Evolutionary conservation across 805 yeast genomes (phyloP), one percentile per base, ranked within the genome.

Genomic region (Candida coleopterorum): DNA sequence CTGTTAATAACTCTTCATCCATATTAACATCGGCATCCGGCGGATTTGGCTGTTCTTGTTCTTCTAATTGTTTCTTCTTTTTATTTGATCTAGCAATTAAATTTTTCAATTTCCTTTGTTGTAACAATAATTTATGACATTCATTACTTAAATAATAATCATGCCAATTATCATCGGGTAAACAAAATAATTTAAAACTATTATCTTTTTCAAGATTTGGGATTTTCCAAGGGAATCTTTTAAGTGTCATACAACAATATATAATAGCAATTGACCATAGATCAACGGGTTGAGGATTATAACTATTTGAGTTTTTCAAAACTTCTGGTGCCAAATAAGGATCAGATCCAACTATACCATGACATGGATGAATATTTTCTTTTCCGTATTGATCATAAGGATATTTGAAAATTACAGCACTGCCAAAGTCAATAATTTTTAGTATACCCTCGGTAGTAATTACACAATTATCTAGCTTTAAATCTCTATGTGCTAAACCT

Each of bases 271-370:
- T 79, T 6, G 95, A 85, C 97, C 97, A 88, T 31, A 88, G 77
- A 63, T 88, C 97, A 6, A 88, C 95, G 1, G 96, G 95, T 45
- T 95, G 73, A 11, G 96, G 96, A 55, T 85, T 94, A 53, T 88
- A 88, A 18, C 56, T 48, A 36, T 50, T 51, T 4, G 59, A 49
- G 43, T 81, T 81, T 47, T 77, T 69, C 55, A 85, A 82, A 8
- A 86, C 95, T 57, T 88, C 97, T 1, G 97, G 97, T 1, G 96
- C 94, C 50, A 85, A 68, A 55, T 85, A 85, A 6, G 95, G 95
- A 59, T 85, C 95, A 18, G 87, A 79, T 9, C 95, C 95, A 40
- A 84, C 89, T 39, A 85, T 74, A 6, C 93, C 93, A 50, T 77
- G 86, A 21, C 56, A 88, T 64, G 58, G 84, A 83, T 21, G 97